Percentiles rank a stretch among this genome's conserved stretches.
Conservation (phyloP, 2,329 filamentous ascomycete genomes). For the Colletotrichum filicis region DNA sequence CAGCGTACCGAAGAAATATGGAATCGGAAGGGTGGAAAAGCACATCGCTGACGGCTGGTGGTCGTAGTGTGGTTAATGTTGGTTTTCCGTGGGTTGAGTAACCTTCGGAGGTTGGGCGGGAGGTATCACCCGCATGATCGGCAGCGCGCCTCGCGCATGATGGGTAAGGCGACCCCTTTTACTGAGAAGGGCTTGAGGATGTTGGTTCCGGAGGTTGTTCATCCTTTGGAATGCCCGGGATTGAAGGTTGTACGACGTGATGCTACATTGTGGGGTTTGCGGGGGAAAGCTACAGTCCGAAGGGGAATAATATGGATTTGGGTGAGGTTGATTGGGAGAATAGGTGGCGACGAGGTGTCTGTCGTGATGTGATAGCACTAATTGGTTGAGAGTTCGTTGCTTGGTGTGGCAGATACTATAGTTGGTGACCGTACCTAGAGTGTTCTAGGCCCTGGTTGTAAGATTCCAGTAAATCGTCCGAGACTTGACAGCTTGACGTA, state of each 20-base stretch:
- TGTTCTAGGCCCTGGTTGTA: not conserved
- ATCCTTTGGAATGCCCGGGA: not conserved
- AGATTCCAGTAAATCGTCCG: not conserved
- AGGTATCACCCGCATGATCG: not conserved
- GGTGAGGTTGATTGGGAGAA: not conserved
- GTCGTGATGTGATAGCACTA: not conserved
- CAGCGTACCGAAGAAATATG: too few relatives aligned
- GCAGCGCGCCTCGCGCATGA: not conserved
- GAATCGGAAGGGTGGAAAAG: not conserved
- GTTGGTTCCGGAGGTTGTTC: not conserved
- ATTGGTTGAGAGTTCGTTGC: not conserved
- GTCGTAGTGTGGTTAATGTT: not conserved
- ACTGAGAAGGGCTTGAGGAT: not conserved
- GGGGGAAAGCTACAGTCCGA: not conserved
- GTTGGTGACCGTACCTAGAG: not conserved
- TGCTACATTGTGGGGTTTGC: not conserved
- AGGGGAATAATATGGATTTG: conserved; percentile 14
- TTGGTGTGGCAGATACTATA: not conserved
- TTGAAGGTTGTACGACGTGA: not conserved
- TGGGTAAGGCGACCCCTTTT: not conserved
- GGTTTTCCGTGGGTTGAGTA: not conserved
- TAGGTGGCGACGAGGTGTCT: not conserved
- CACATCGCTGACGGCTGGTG: not conserved
- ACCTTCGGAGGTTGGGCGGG: not conserved
- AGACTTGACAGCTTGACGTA: not conserved